Conservation (phyloP, 768 basidiomycete genomes). For the Suillus subluteus region DNA sequence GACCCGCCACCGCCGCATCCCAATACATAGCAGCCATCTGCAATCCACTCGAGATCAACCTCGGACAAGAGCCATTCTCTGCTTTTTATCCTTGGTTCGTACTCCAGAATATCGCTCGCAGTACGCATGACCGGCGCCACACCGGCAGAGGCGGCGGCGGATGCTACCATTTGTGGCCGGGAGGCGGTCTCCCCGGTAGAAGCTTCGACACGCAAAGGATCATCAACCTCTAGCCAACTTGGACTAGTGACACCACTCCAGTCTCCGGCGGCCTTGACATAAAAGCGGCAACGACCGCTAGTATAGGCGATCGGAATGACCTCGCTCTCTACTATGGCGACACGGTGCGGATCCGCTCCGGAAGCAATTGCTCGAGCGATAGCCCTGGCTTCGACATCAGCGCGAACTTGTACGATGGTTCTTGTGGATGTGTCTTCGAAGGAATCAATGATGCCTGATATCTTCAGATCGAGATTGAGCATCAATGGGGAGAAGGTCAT, state of each 20-base stretch:
- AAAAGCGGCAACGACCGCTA: constrained; percentile 42
- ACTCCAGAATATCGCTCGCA: constrained; percentile 36
- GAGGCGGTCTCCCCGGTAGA: constrained; percentile 13
- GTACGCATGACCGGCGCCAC: constrained; percentile 21
- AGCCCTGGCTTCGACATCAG: constrained; percentile 41
- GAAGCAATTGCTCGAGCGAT: constrained; percentile 47
- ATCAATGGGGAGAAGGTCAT: not conserved
- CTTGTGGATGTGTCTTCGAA: constrained; percentile 45
- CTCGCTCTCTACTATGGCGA: constrained; percentile 59
- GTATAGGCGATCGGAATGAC: constrained; percentile 49
- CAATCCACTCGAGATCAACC: constrained; percentile 58
- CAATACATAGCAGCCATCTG: constrained; percentile 64
- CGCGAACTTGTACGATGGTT: constrained; percentile 34
- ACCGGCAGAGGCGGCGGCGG: constrained; percentile 16
- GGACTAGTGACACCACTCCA: constrained; percentile 33
- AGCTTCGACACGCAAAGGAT: constrained; percentile 3
- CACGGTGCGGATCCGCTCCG: constrained; percentile 46
- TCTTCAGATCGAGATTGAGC: constrained; percentile 24
- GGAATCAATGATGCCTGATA: constrained; percentile 49
- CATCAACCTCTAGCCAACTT: constrained; percentile 23
- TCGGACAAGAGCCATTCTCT: constrained; percentile 50
- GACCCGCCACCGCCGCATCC: constrained; percentile 69
- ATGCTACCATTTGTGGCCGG: not conserved
- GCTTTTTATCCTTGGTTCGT: constrained; percentile 41
- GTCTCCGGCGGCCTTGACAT: constrained; percentile 66